Evolutionary conservation across 805 yeast genomes (phyloP), one percentile per base, ranked within the genome.

Genomic region (Cyberlindnera mississippiensis): DNA sequence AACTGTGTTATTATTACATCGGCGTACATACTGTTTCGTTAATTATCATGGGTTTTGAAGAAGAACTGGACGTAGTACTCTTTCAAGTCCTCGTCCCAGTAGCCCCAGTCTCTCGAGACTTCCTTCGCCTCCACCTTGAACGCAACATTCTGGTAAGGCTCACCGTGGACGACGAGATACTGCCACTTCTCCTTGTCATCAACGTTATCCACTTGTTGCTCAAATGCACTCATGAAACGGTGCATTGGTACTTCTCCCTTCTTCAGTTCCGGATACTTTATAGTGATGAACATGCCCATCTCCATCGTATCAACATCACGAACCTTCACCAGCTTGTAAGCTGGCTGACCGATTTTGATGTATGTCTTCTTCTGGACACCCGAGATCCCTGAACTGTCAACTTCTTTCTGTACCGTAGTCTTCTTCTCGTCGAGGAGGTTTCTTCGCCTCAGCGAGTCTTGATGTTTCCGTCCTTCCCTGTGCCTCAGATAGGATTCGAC

Each of bases 401-500:
- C 44, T 40, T 29, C 35, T 20, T 11, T 27, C 28, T 35, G 17
- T n/a, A 24, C 26, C 16, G 33, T 20, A 4, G 28, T 16, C 16
- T 38, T 37, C 33, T 39, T 35, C 24, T 42, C 38, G 35, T 40
- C 75, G 40, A 48, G 46, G 33, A 62, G 66, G n/a, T 72, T 72
- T 49, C 96, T 68, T 48, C 78, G 73, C 50, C 82, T 85, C 50
- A 80, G 58, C 45, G 24, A 20, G 24, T 20, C 24, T 20, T 80
- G 86, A 63, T 91, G 99, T 57, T 84, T 85, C 50, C 77, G 75
- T 14, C 97, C 97, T 37, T 83, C 81, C 5, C 91, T 70, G 59
- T 91, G 99, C 3, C 93, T 72, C 16, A 89, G 69, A 50, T 87
- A 93, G 18, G 93, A 82, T 11, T 86, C 76, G 55, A 88, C 91